These are phyloP conservation scores for Musa balbisiana DNA, from an alignment of 202 grass and related monocot species.

Conservation along the genomic window DNA sequence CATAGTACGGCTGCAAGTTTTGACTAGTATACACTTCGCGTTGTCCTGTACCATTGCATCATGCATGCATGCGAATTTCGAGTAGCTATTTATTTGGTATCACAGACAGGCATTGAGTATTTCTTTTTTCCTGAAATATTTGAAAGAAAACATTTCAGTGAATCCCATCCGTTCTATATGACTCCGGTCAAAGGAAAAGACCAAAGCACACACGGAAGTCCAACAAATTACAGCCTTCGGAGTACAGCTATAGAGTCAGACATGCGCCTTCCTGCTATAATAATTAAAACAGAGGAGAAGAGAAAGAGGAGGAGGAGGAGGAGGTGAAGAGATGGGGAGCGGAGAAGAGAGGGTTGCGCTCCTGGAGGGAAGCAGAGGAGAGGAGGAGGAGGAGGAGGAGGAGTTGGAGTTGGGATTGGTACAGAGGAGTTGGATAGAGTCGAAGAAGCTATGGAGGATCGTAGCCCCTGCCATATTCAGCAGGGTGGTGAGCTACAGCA, in stretches of 20 bases:
- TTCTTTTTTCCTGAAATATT: too few species aligned
- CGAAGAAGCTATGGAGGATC: constrained; percentile 75
- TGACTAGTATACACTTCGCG: too few species aligned
- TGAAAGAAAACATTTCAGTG: too few species aligned
- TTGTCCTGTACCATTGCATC: too few species aligned
- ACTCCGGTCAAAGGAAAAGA: neutral
- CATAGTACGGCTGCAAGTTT: too few species aligned
- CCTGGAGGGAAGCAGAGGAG: neutral
- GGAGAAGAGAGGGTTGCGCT: constrained; percentile 18
- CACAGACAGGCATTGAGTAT: too few species aligned
- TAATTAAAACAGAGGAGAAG: neutral
- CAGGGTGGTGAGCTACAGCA: constrained; percentile 76
- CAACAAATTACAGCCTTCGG: neutral
- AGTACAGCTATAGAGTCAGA: too few species aligned
- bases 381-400: neutral
- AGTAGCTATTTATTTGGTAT: too few species aligned
- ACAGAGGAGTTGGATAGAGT: constrained; percentile 46
- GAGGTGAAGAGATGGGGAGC: neutral
- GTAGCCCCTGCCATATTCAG: constrained; percentile 93
- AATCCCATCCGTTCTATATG: too few species aligned
- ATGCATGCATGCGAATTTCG: too few species aligned
- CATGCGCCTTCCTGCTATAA: neutral
- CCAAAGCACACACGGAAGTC: neutral
- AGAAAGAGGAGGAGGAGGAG: neutral
- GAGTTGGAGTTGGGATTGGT: constrained; percentile 12